Evolutionary conservation across 768 basidiomycete species (phyloP), one percentile per base, ranked within the genome.

Genomic region (Tricholoma hemisulphureum): DNA sequence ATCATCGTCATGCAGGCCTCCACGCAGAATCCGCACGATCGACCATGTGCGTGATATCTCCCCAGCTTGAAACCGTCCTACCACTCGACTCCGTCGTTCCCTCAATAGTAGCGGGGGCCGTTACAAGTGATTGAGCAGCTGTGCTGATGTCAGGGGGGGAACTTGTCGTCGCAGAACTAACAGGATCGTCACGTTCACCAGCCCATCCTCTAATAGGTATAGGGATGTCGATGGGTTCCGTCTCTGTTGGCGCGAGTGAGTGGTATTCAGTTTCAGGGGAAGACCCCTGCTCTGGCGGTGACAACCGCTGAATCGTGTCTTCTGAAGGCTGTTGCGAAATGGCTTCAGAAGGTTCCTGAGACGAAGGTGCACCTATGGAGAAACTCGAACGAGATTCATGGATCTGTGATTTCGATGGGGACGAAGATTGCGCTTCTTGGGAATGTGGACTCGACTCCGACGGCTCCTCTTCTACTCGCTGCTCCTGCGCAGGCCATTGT

Each of bases 61-160:
- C 77, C 83, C 80, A 83, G 65, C 80, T 84, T 48, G 76, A 69
- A 16, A 78, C 73, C 34, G 77, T 79, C 21, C 71, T 70, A 53
- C 80, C 78, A 54, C 37, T 23, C 2, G 79, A 77, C 43, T 82
- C 85, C 16, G 85, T 85, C 65, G 80, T 77, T 21, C 83, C 81
- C 14, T 78, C 78, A 10, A 86, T 67, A 6, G 86, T 87, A 48
- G 81, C 79, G 39, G 89, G 79, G 16, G 82, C 81, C 4, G 88
- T 88, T 20, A 89, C 79, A 61, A 89, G 87, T 56, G 88, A 89
- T 58, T 79, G 78, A 2, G 83, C 78, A 11, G 88, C 88, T 0
- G 86, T 87, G 68, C 88, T 89, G 65, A 90, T 79, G 67, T 86
- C 86, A 0, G 81, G 78, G 35, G 74, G 81, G 63, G 81, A 82